phyloP scores from a whole-genome alignment of 148 eudicot species.

The Fagopyrum homotropicum region DNA sequence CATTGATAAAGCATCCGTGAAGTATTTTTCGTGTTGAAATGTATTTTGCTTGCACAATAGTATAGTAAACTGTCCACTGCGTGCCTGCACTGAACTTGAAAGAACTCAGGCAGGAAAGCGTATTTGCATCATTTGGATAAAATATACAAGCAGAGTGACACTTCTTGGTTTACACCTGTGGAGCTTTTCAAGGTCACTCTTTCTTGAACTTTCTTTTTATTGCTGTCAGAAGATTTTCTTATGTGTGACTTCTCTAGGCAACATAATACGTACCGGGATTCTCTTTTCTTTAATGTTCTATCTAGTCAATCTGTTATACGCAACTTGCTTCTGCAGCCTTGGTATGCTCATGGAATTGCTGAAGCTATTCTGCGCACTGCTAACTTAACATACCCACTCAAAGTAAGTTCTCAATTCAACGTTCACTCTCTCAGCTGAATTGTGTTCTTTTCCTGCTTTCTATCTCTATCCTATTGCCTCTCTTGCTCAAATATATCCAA shows the following conservation, averaged over 20 bases:
- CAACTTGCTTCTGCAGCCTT: conserved; percentile 54
- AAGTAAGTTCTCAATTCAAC: conserved; percentile 38
- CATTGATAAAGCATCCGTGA: neutral
- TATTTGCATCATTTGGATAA: conserved; percentile 65
- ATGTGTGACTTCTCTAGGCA: neutral
- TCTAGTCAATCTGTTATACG: neutral
- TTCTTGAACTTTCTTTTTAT: conserved; percentile 6
- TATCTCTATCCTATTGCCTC: neutral
- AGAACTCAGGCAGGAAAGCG: conserved; percentile 71
- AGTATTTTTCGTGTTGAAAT: neutral
- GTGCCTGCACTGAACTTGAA: conserved; percentile 14
- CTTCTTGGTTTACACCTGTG: conserved; percentile 95
- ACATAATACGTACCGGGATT: neutral
- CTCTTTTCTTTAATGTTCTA: neutral
- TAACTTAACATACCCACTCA: conserved; percentile 80
- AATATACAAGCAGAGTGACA: conserved; percentile 79
- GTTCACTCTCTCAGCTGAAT: neutral
- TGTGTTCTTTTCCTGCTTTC: neutral
- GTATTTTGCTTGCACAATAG: neutral
- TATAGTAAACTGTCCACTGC: neutral
- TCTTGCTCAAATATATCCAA: neutral
- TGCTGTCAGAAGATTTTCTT: neutral
- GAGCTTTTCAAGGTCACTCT: conserved; percentile 86
- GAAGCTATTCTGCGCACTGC: conserved; percentile 91
- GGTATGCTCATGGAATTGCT: conserved; percentile 99